Base-by-base conservation (phyloP, 768 basidiomycete species). In the Boletus coccyginus region DNA sequence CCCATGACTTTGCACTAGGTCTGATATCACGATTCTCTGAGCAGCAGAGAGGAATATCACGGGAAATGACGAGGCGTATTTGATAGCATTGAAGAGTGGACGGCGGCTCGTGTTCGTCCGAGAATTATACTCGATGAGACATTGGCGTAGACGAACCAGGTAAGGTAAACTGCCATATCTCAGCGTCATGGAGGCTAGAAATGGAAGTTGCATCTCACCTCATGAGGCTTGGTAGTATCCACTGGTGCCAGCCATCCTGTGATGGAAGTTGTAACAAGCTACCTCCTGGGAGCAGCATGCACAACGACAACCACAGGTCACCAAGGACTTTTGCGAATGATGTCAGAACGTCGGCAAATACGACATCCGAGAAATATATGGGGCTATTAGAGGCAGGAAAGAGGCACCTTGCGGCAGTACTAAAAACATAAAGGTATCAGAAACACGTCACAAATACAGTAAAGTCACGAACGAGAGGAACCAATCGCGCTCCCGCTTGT, bases 301-400 rank as follows among this genome's bases (percentile, higher is more conserved):
- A 86, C 17, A 87, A 63, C 6, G 92, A 93, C 43, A 98, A 75
- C 92, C 92, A 98, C 41, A 94, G 75, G 66, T 98, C 97, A 13
- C 96, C 96, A 19, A 98, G 76, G 40, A 99, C 94, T 75, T 97
- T 98, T 36, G 97, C 95, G 66, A 92, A 96, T 3, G 95, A 98
- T 2, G 97, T 99, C 66, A 95, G 82, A 58, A 98, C 84, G 78
- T 98, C 97, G 56, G 96, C 95, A 56, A 96, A 85, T 43, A 98
- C 83, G 24, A 99, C 85, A 69, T 99, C 97, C 31, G 86, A 85
- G 73, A 99, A 99, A 69, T 87, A 85, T 40, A 94, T 78, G 6
- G 87, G 82, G 41, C 78, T 76, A 50, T 78, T 76, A 40, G 77
- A 65, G 1, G 83, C 74, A n/a, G 88, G 81, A 49, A 86, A 80